Percentiles rank a stretch among this genome's conserved stretches.
These are phyloP conservation scores for Aegilops bicornis DNA, from an alignment of 176 grass and related monocot species.

Conservation along the genomic window DNA sequence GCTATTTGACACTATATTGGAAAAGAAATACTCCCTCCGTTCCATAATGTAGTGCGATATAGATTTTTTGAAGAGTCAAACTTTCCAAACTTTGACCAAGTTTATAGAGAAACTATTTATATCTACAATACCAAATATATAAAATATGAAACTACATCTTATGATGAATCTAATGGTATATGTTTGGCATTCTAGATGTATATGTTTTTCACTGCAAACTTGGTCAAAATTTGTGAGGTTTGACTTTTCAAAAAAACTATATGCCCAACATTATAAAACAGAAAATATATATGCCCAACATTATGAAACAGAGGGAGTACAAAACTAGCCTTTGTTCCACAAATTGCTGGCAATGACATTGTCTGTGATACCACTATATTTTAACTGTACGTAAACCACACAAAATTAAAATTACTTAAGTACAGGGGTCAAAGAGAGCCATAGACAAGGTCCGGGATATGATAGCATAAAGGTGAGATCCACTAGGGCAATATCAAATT, in stretches of 20 bases:
- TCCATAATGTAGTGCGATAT: too few relatives aligned
- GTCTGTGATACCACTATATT: not conserved
- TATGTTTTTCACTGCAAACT: too few relatives aligned
- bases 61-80: too few relatives aligned
- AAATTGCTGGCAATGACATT: not conserved
- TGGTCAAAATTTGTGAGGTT: too few relatives aligned
- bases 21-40: not conserved
- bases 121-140: too few relatives aligned
- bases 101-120: too few relatives aligned
- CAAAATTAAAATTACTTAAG: constrained; percentile 1
- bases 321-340: not conserved
- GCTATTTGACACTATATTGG: not conserved
- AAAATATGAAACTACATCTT: too few relatives aligned
- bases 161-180: too few relatives aligned
- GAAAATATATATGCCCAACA: too few relatives aligned
- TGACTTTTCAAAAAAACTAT: too few relatives aligned
- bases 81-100: too few relatives aligned
- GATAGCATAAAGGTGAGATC: not conserved
- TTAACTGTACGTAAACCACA: not conserved
- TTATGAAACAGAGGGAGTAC: not conserved
- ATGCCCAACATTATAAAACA: not conserved
- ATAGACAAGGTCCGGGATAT: constrained; percentile 14
- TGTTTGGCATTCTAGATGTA: too few relatives aligned
- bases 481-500: not conserved
- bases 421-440: not conserved